Conservation (phyloP, 148 eudicot species). For the Camellia granthamiana region DNA sequence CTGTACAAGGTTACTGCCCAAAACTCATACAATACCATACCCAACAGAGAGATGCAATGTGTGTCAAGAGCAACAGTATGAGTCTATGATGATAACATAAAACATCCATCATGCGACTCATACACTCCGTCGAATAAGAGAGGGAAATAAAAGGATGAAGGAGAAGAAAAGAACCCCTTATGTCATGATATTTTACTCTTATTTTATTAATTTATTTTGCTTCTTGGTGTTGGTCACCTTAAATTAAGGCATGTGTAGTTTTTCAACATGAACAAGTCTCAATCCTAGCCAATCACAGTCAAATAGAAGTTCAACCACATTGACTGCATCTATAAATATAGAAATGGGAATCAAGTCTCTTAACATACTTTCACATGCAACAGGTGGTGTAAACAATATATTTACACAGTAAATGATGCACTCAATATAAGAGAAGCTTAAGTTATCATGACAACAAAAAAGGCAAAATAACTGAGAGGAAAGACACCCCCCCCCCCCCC, state of each 20-base stretch:
- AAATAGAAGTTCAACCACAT: constrained; percentile 2
- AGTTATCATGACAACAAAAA: background rate
- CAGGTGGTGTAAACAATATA: background rate
- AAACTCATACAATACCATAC: no score
- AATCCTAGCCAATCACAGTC: background rate
- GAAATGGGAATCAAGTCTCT: background rate
- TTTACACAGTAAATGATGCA: background rate
- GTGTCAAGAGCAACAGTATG: no score
- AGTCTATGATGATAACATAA: no score
- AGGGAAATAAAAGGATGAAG: no score
- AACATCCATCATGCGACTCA: background rate
- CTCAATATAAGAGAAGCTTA: background rate
- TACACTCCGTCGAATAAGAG: background rate
- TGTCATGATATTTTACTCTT: background rate
- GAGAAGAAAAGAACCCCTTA: no score
- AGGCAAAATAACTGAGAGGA: background rate
- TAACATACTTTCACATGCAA: background rate
- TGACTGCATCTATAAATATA: background rate
- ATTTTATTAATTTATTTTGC: no score
- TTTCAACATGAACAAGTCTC: background rate
- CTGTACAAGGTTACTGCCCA: no score
- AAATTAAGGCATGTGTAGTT: background rate
- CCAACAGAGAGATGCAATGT: no score
- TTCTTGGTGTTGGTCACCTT: background rate
- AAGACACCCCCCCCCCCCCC: background rate